Conservation (phyloP, 2,329 filamentous ascomycete genomes). For the Fusarium neocosmosporiellum region DNA sequence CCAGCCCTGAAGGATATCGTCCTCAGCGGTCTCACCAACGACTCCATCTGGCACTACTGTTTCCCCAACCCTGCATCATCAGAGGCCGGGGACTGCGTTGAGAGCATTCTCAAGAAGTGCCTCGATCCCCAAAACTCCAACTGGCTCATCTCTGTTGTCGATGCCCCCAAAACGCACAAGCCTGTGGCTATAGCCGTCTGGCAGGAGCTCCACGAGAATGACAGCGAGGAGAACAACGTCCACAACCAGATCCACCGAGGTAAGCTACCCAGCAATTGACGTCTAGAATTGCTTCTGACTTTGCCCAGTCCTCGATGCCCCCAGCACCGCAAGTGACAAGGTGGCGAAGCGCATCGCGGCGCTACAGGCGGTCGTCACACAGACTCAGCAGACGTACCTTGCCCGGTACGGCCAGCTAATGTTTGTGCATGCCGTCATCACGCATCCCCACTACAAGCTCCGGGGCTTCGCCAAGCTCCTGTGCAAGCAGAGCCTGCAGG, state of each 20-base stretch:
- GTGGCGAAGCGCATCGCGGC: constrained; percentile 27
- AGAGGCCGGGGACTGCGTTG: constrained; percentile 19
- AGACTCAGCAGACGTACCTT: constrained; percentile 35
- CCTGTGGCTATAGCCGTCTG: constrained; percentile 23
- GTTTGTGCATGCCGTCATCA: constrained; percentile 39
- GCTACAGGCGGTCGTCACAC: constrained; percentile 26
- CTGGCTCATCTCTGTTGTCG: constrained; percentile 28
- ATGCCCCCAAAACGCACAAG: constrained; percentile 30
- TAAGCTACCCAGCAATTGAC: not conserved
- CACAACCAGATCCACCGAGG: constrained; percentile 25
- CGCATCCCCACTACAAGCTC: constrained; percentile 34
- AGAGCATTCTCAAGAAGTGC: constrained; percentile 14
- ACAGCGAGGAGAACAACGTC: constrained; percentile 19
- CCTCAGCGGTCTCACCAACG: constrained; percentile 26
- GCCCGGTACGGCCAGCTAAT: constrained; percentile 24
- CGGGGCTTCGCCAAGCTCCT: constrained; percentile 36
- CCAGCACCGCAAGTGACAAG: constrained; percentile 13
- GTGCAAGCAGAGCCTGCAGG: constrained; percentile 28
- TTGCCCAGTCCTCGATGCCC: constrained; percentile 13
- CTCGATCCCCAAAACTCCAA: constrained; percentile 23
- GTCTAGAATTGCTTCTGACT: not conserved
- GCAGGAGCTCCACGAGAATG: constrained; percentile 24
- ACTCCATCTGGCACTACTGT: constrained; percentile 32
- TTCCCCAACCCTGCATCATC: constrained; percentile 16
- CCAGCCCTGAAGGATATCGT: constrained; percentile 31